Conservation (phyloP, 2,329 filamentous ascomycete species). For the Furcasterigmium furcatum region DNA sequence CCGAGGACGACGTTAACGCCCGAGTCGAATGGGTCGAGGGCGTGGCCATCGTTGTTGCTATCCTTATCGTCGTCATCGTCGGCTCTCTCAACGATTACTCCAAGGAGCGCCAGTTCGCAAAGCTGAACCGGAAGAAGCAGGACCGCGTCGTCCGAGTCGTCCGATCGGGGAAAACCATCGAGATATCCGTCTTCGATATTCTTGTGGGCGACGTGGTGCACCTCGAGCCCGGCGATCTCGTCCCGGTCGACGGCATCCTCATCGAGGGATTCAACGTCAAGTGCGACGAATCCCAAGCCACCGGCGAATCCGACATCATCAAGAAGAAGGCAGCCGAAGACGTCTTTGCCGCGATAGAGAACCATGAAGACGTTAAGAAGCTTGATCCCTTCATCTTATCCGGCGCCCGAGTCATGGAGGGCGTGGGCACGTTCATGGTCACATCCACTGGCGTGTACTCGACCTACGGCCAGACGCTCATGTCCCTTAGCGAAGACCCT, state of each 20-base stretch:
- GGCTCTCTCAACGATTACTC: constrained; percentile 78
- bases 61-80: constrained; percentile 72
- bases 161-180: constrained; percentile 66
- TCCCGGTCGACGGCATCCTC: constrained; percentile 71
- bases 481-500: constrained; percentile 69
- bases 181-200: constrained; percentile 67
- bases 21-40: constrained; percentile 77
- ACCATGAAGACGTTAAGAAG: constrained; percentile 63
- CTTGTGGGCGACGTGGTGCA: constrained; percentile 69
- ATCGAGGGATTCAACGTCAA: constrained; percentile 72
- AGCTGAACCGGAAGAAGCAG: constrained; percentile 76
- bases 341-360: constrained; percentile 67
- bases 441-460: constrained; percentile 73
- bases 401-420: constrained; percentile 73
- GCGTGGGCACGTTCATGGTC: constrained; percentile 70
- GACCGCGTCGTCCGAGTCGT: constrained; percentile 70
- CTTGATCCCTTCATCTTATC: constrained; percentile 85
- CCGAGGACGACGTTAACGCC: too few species aligned
- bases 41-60: constrained; percentile 78
- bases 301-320: constrained; percentile 75
- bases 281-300: constrained; percentile 75
- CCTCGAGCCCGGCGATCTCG: constrained; percentile 71
- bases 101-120: constrained; percentile 77
- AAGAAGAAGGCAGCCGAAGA: constrained; percentile 66
- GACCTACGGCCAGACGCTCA: constrained; percentile 71